Evolutionary conservation across 345 rosid genomes (phyloP).

Genomic region (Corchorus capsularis): DNA sequence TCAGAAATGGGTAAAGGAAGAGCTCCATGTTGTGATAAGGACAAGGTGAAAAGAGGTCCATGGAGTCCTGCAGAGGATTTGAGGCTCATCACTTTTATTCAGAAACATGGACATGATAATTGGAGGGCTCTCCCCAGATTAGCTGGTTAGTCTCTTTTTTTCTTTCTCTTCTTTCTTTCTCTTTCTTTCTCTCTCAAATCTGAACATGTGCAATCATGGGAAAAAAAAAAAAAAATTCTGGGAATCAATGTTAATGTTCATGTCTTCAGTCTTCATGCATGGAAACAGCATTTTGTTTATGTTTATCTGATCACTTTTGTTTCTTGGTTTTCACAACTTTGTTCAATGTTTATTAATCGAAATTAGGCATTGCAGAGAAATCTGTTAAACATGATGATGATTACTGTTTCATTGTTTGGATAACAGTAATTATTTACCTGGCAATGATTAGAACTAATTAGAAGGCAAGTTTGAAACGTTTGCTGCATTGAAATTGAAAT

Average conservation of each 20-base stretch:
- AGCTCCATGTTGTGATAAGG: conserved; percentile 91
- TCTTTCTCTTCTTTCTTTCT: conserved; percentile 3
- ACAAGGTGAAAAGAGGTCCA: conserved; percentile 86
- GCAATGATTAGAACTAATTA: neutral
- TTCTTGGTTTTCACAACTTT: neutral
- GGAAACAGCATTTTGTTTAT: neutral
- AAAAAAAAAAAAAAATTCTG: neutral
- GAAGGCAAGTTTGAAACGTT: conserved; percentile 29
- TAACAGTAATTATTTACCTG: conserved; percentile 8
- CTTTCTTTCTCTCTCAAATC: neutral
- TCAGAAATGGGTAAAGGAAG: conserved; percentile 51
- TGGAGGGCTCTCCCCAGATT: conserved; percentile 94
- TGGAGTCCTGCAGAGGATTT: conserved; percentile 93
- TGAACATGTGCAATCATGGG: neutral
- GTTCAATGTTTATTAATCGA: neutral
- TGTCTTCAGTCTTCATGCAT: neutral
- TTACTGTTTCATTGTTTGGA: conserved; percentile 8
- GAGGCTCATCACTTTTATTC: conserved; percentile 75
- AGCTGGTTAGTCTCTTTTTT: conserved; percentile 55
- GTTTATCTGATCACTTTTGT: neutral
- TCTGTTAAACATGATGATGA: neutral
- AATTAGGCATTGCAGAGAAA: neutral
- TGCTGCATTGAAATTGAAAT: neutral
- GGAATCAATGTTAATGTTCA: neutral
- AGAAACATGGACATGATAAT: conserved; percentile 80